These are phyloP conservation scores for Rhodotorula kratochvilovae DNA, from an alignment of 768 basidiomycete genomes.

Conservation along the genomic window DNA sequence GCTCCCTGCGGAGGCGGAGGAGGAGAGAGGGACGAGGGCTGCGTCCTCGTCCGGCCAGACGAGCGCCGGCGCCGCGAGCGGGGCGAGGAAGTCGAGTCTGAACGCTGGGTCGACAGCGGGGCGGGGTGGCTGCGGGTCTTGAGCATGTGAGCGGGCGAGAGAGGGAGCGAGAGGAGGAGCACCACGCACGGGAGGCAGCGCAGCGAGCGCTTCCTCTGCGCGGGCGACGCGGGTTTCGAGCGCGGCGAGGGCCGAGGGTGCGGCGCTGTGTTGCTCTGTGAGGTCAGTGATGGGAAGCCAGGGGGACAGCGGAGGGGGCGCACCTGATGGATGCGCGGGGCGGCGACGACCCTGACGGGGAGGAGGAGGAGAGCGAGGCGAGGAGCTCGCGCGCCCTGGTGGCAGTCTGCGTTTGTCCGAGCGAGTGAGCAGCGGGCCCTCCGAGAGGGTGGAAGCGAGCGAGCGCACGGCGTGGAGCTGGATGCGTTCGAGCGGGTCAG, in stretches of 20 bases:
- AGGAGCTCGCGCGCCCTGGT: slow-evolving; percentile 16
- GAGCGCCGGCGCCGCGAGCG: too few relatives aligned
- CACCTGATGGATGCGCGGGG: slow-evolving; percentile 10
- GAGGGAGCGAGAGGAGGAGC: too few relatives aligned
- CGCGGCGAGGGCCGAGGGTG: background rate
- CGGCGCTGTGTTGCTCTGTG: too few relatives aligned
- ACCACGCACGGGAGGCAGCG: background rate
- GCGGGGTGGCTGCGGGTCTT: too few relatives aligned
- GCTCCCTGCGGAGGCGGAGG: too few relatives aligned
- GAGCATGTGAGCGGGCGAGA: too few relatives aligned
- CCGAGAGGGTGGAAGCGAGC: background rate
- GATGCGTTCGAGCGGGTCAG: slow-evolving; percentile 4
- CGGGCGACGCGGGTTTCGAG: background rate
- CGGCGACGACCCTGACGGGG: background rate
- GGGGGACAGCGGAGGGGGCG: background rate
- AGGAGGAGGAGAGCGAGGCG: background rate
- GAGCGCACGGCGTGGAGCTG: slow-evolving; percentile 5
- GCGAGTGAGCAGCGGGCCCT: background rate
- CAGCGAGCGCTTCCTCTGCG: slow-evolving; percentile 1
- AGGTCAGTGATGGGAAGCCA: too few relatives aligned
- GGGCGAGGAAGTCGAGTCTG: too few relatives aligned
- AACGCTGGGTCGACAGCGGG: too few relatives aligned
- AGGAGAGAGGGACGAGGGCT: background rate
- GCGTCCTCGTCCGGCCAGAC: too few relatives aligned
- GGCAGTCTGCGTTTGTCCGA: slow-evolving; percentile 2